Evolutionary conservation across 495 filamentous ascomycete species (phyloP).

Genomic region (Diplogelasinospora grovesii): DNA sequence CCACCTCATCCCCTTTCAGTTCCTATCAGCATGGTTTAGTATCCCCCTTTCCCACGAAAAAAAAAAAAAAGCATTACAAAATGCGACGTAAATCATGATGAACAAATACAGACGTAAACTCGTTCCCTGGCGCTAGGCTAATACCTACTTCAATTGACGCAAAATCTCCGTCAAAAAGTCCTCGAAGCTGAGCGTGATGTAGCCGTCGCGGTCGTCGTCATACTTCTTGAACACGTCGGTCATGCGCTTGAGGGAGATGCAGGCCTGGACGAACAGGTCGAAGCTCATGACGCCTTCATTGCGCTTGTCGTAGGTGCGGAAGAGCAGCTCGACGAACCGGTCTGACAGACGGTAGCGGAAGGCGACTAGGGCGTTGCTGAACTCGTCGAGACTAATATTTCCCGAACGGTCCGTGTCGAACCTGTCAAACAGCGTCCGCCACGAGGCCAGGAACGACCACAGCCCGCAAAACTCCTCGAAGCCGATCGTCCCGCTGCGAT

Average conservation of each 20-base stretch:
- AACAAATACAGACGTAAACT: neutral
- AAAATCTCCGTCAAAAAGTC: constrained; percentile 64
- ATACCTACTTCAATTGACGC: constrained; percentile 38
- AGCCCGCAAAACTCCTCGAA: constrained; percentile 95
- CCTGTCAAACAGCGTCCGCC: constrained; percentile 89
- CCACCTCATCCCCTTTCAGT: no score
- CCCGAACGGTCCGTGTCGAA: constrained; percentile 88
- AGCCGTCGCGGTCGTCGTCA: constrained; percentile 93
- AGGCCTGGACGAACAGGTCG: constrained; percentile 96
- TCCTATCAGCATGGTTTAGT: no score
- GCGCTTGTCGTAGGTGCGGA: constrained; percentile 56
- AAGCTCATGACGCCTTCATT: constrained; percentile 73
- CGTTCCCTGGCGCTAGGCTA: neutral
- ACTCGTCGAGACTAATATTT: constrained; percentile 80
- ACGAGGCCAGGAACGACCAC: constrained; percentile 91
- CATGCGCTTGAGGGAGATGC: constrained; percentile 94
- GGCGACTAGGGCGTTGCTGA: constrained; percentile 81
- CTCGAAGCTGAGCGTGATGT: constrained; percentile 76
- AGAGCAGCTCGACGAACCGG: constrained; percentile 75
- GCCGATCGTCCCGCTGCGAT: constrained; percentile 79
- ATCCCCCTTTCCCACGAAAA: no score
- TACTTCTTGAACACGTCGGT: constrained; percentile 99
- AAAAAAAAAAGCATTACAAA: neutral
- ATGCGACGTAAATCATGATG: neutral
- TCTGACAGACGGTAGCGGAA: constrained; percentile 90